Evolutionary conservation across 2,329 filamentous ascomycete species (phyloP), one percentile per base, ranked within the genome.

Genomic region (Trichoderma sp.): DNA sequence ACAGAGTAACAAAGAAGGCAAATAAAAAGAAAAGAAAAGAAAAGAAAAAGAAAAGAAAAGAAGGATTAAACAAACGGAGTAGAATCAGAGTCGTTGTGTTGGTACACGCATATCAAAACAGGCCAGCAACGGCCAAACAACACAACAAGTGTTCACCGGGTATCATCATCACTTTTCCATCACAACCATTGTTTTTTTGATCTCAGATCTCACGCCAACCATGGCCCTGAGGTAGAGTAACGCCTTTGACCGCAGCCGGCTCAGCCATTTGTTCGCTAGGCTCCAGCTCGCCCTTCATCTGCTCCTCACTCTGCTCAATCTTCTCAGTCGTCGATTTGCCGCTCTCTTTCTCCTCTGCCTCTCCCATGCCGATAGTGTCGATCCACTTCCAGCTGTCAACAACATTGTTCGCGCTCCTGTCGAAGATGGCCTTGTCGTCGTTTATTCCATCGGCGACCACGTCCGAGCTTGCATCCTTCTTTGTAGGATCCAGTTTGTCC

Each of bases 371-470:
- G 3, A 86, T 80, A 24, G 84, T 78, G 60, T 87, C 83, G 70
- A 88, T 82, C 82, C 82, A 86, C 52, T 77, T 75, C 86, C 86
- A 89, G 66, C 80, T 77, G 3, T 81, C 80, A 8, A 88, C 81
- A 1, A 72, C 71, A 1, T 75, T 75, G 59, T 76, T 78, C 1
- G 75, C 80, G 69, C 78, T 80, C 34, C 79, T 81, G 65, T 84
- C 79, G 5, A 89, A 81, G 59, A 89, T 88, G 64, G 81, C 82
- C 71, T 78, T 79, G 72, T 88, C 86, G 58, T 86, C 79, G 49
- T 77, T 71, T 34, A 84, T 73, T 2, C 83, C 82, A 51, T 82
- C 82, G 26, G 72, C 71, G 1, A 72, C 37, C 5, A 68, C 66
- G 0, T 70, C 71, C 1, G 56, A 70, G 1, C 39, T 68, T 7